Base-by-base conservation (phyloP, 2,329 filamentous ascomycete genomes). In the Metarhizium sp. region DNA sequence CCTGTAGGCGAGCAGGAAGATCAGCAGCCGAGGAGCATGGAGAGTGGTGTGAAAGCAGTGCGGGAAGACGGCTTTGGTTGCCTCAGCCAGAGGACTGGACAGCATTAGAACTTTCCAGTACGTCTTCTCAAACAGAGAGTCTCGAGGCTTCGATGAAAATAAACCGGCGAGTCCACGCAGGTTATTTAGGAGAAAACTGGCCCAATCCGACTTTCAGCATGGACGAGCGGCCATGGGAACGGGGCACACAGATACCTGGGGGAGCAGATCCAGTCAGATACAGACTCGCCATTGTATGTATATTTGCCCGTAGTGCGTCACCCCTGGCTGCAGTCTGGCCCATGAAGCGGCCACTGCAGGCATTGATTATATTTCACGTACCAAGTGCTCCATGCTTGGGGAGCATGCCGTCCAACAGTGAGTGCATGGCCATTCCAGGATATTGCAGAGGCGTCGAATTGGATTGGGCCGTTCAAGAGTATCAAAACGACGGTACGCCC, bases 151-250 rank as follows among this genome's bases (percentile, higher is more conserved):
- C 45, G 16, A 20, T 36, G 43, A 36, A 25, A 46, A 29, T 38
- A 16, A 34, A 50, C 50, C 20, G 53, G 51, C 43, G 20, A 55
- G 56, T 20, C 16, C n/a, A 45, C 16, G 45, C 6, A 45, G 45
- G 42, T 20, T 53, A 53, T 58, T 55, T 55, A 50, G 51, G 36
- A 36, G 45, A 55, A 18, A 20, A 18, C 14, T 32, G 14, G 30
- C 32, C 43, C 14, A 48, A 30, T 53, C 4, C 36, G 32, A 11
- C 6, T 53, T 14, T 13, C 10, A 10, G 25, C n/a, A 49, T 43
- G 25, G 8, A 43, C 20, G 42, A 32, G 34, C 14, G 30, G 29
- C 10, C 43, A 38, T 11, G 10, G 53, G 20, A 48, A 43, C 51
- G 43, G 16, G 51, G 11, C 43, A 38, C 51, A 48, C 46, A 25